These are phyloP conservation scores for Jacaranda copaia DNA, from an alignment of 257 asterid genomes.

Conservation along the genomic window DNA sequence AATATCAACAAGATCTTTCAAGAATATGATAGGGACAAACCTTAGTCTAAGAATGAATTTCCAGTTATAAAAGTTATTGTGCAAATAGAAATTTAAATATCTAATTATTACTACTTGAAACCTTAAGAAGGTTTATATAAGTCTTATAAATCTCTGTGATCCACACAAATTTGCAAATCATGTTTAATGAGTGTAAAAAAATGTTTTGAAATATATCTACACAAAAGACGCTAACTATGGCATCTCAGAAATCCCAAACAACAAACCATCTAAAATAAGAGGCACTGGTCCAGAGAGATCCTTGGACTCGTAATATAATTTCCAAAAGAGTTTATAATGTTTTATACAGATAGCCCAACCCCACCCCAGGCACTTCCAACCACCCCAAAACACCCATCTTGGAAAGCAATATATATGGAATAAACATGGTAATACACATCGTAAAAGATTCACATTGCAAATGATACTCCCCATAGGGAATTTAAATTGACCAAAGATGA, in stretches of 20 bases:
- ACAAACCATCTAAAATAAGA: slow-evolving; percentile 6
- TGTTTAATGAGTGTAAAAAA: background rate
- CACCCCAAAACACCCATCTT: background rate
- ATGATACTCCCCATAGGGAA: too few relatives aligned
- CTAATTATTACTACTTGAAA: background rate
- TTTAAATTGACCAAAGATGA: too few relatives aligned
- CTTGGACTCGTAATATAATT: too few relatives aligned
- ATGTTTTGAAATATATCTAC: background rate
- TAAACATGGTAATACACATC: background rate
- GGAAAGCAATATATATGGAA: slow-evolving; percentile 9
- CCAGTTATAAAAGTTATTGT: background rate
- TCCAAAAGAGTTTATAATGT: background rate
- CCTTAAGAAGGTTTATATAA: background rate
- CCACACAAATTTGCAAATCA: background rate
- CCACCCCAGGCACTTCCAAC: background rate
- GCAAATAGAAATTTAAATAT: background rate
- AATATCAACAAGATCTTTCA: slow-evolving; percentile 20
- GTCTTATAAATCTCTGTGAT: background rate
- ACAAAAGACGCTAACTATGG: slow-evolving; percentile 11
- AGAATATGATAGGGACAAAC: slow-evolving; percentile 20
- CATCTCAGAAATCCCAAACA: slow-evolving; percentile 20
- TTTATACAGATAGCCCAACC: background rate
- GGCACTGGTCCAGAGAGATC: too few relatives aligned
- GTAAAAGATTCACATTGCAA: too few relatives aligned
- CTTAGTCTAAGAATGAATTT: background rate